Conservation (phyloP, 768 basidiomycete species). For the Megacollybia marginata region DNA sequence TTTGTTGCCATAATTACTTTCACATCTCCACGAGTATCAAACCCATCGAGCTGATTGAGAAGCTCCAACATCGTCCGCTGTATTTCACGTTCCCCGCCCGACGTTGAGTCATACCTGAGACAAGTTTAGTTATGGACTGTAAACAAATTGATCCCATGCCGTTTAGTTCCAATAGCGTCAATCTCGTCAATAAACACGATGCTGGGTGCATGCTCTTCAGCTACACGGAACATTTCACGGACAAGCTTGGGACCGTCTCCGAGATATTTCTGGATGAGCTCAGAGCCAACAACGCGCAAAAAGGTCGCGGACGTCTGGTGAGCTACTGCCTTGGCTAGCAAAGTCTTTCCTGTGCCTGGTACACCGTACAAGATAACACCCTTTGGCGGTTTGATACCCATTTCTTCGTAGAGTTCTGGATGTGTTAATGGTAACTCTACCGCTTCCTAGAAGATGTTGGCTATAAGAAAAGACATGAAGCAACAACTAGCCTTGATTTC, state of each 20-base stretch:
- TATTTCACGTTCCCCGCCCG: constrained; percentile 98
- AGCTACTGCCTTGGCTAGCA: constrained; percentile 95
- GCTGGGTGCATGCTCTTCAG: constrained; percentile 96
- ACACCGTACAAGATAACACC: constrained; percentile 99
- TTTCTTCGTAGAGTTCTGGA: constrained; percentile 98
- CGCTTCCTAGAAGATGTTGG: constrained; percentile 62
- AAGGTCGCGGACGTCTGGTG: constrained; percentile 99
- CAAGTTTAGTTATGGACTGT: background rate
- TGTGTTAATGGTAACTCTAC: constrained; percentile 97
- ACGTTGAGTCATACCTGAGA: constrained; percentile 91
- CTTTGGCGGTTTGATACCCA: constrained; percentile 99
- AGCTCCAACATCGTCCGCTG: constrained; percentile 99
- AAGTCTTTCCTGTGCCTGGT: constrained; percentile 96
- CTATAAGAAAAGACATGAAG: background rate
- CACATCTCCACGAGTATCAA: constrained; percentile 98
- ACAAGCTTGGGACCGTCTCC: constrained; percentile 99
- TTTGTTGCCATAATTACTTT: constrained; percentile 99
- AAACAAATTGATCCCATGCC: constrained; percentile 39
- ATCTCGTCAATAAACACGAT: constrained; percentile 99
- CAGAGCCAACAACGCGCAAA: constrained; percentile 93
- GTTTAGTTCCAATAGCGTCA: constrained; percentile 96
- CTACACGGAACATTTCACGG: constrained; percentile 92
- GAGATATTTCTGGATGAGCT: constrained; percentile 98
- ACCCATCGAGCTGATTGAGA: constrained; percentile 98
- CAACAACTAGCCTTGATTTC: constrained; percentile 82